Evolutionary conservation across 495 filamentous ascomycete species (phyloP).

Genomic region (Talaromyces stipitatus): DNA sequence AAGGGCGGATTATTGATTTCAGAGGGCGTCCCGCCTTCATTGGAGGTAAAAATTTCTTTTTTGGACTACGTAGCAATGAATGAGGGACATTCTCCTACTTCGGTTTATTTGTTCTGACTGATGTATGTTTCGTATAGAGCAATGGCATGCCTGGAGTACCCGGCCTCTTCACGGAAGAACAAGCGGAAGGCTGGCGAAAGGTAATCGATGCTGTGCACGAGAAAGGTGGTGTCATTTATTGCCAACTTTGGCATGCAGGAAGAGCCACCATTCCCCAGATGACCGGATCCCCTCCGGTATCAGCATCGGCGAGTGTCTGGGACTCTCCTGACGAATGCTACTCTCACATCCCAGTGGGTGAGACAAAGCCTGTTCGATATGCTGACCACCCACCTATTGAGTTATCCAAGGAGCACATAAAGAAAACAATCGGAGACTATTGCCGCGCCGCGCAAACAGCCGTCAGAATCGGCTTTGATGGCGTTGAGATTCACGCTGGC

Average conservation of each 20-base stretch:
- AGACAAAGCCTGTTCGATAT: slow-evolving; percentile 30
- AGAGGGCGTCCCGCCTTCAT: slow-evolving; percentile 46
- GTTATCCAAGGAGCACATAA: slow-evolving; percentile 36
- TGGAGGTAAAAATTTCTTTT: slow-evolving; percentile 21
- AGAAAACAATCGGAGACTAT: slow-evolving; percentile 45
- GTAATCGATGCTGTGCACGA: slow-evolving; percentile 61
- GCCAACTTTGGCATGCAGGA: slow-evolving; percentile 64
- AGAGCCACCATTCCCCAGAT: slow-evolving; percentile 41
- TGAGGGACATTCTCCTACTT: no score
- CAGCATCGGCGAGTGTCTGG: slow-evolving; percentile 31
- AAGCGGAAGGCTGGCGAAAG: slow-evolving; percentile 54
- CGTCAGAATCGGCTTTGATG: slow-evolving; percentile 64
- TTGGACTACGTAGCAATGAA: no score
- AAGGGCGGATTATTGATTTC: slow-evolving; percentile 47
- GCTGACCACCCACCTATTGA: slow-evolving; percentile 37
- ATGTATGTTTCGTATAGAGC: slow-evolving; percentile 12
- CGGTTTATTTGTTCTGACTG: background rate
- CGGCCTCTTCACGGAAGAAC: slow-evolving; percentile 54
- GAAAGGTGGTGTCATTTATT: slow-evolving; percentile 53
- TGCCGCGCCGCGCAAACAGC: slow-evolving; percentile 55
- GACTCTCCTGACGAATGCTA: slow-evolving; percentile 32
- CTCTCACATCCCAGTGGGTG: slow-evolving; percentile 25
- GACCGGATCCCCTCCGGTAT: slow-evolving; percentile 30
- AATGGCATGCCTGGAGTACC: slow-evolving; percentile 46
- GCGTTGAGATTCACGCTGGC: slow-evolving; percentile 66